These are phyloP conservation scores for Xerocomellus amylosporus DNA, from an alignment of 768 basidiomycete genomes.

Conservation along the genomic window DNA sequence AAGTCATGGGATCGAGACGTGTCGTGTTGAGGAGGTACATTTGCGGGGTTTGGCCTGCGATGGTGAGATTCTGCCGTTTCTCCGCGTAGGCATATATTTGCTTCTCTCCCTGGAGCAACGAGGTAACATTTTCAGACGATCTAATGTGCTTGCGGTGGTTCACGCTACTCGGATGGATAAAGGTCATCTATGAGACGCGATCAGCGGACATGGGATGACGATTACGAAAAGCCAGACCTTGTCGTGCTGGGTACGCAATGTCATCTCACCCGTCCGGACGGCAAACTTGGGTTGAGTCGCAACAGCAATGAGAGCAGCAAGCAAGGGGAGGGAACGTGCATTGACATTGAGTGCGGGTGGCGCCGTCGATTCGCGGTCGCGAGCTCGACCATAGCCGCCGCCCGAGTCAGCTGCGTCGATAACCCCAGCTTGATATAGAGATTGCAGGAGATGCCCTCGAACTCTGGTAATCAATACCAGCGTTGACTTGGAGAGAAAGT, in stretches of 20 bases:
- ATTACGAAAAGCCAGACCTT: slow-evolving; percentile 52
- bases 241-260: slow-evolving; percentile 73
- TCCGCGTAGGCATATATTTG: slow-evolving; percentile 81
- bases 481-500: slow-evolving; percentile 87
- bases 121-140: slow-evolving; percentile 18
- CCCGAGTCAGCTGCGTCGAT: slow-evolving; percentile 74
- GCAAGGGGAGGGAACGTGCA: slow-evolving; percentile 67
- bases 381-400: slow-evolving; percentile 36
- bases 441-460: slow-evolving; percentile 71
- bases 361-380: slow-evolving; percentile 40
- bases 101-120: slow-evolving; percentile 45
- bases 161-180: slow-evolving; percentile 86
- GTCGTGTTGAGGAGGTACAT: slow-evolving; percentile 80
- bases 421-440: slow-evolving; percentile 76
- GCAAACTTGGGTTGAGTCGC: slow-evolving; percentile 92
- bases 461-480: slow-evolving; percentile 78
- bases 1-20: slow-evolving; percentile 82
- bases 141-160: slow-evolving; percentile 61
- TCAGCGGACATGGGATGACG: slow-evolving; percentile 13
- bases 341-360: slow-evolving; percentile 71
- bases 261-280: slow-evolving; percentile 64
- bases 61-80: slow-evolving; percentile 74
- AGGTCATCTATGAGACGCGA: slow-evolving; percentile 47
- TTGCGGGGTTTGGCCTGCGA: slow-evolving; percentile 45
- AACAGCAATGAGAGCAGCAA: slow-evolving; percentile 80